Evolutionary conservation across 2,329 filamentous ascomycete species (phyloP), one percentile per base, ranked within the genome.

Genomic region (Trichoderma cornu-damae): DNA sequence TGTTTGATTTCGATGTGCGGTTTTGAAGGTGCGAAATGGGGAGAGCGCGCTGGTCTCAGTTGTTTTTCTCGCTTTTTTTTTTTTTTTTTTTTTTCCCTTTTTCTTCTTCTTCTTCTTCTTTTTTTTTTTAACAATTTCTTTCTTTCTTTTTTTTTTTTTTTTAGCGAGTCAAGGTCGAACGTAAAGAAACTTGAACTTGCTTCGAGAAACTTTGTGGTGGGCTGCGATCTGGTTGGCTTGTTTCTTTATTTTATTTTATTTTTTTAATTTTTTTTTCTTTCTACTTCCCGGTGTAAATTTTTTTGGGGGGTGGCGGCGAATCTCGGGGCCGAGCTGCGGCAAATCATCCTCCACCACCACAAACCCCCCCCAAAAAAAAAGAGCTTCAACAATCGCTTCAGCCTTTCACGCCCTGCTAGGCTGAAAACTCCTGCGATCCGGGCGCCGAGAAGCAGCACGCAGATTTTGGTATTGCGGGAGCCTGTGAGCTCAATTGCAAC

Each of bases 281-380:
- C n/a, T n/a, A n/a, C n/a, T n/a, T n/a, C n/a, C n/a, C 64, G 62
- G 65, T 64, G 60, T 68, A 67, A 68, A 66, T 70, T 71, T 70
- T 69, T 68, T n/a, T n/a, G n/a, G n/a, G n/a, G n/a, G 64, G 57
- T 28, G 30, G 50, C 44, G 48, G 49, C 46, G 38, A 50, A 40
- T 50, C 37, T 59, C 66, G 68, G 59, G 62, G 62, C 66, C 26
- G 18, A n/a, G n/a, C n/a, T n/a, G n/a, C n/a, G n/a, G n/a, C n/a
- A n/a, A n/a, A n/a, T n/a, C n/a, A n/a, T n/a, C n/a, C 61, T 64
- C 59, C 61, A 58, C 60, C 61, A 61, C 60, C 32, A 42, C 18
- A 20, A 47, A 20, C 20, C 24, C 34, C 8, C 9, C 22, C 35
- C 24, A 52, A 42, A n/a, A n/a, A n/a, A n/a, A n/a, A n/a, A n/a